Evolutionary conservation across 352 stramenopile genomes (phyloP).

Genomic region (Globisporangium yorkense): DNA sequence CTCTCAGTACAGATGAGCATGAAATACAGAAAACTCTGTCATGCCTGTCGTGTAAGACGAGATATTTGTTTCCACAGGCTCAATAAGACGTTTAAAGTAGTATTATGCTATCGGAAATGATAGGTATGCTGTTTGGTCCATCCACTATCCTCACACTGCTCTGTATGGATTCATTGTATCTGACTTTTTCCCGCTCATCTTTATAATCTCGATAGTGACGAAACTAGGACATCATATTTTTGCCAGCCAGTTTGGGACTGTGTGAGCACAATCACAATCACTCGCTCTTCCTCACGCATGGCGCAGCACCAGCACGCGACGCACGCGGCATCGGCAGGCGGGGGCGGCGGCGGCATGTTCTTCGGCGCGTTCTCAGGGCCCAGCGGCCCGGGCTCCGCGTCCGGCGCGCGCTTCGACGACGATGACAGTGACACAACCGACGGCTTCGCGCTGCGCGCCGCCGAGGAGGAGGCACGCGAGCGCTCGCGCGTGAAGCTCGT

Average conservation of each 20-base stretch:
- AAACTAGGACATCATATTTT: not conserved
- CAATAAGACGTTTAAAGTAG: no score
- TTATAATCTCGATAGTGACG: not conserved
- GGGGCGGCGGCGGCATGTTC: not conserved
- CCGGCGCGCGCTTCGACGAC: not conserved
- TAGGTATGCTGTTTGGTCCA: no score
- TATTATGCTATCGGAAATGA: no score
- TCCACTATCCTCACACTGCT: no score
- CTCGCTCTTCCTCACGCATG: not conserved
- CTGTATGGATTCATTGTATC: no score
- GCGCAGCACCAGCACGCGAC: not conserved
- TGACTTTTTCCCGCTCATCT: not conserved
- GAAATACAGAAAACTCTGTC: no score
- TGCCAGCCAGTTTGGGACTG: not conserved
- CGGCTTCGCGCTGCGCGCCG: constrained; percentile 1
- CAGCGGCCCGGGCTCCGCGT: not conserved
- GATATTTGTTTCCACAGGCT: no score
- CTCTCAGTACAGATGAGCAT: no score
- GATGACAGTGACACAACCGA: constrained; percentile 3
- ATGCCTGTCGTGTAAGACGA: no score
- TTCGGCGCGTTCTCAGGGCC: not conserved
- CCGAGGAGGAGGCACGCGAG: constrained; percentile 20
- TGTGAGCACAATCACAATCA: not conserved
- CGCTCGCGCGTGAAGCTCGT: constrained; percentile 45
- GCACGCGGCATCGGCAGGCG: not conserved